Conservation (phyloP, 345 rosid species). For the Pistacia vera region DNA sequence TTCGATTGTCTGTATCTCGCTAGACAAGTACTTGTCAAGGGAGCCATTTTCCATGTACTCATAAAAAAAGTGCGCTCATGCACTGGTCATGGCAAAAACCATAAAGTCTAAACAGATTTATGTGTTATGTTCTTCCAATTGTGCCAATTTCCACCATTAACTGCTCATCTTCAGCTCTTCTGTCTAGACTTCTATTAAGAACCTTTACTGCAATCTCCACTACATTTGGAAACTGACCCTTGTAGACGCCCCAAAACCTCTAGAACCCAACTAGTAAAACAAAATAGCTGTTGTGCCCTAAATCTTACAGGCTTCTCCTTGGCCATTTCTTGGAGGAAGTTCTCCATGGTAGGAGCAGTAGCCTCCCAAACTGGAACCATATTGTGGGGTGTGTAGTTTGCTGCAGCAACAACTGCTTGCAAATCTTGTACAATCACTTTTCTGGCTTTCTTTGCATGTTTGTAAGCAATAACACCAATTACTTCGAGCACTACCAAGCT, state of each 20-base stretch:
- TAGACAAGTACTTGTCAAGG: background rate
- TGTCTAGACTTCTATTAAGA: background rate
- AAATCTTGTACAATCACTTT: background rate
- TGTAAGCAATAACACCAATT: background rate
- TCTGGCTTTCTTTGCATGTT: background rate
- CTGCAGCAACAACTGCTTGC: background rate
- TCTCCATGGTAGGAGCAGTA: constrained; percentile 15
- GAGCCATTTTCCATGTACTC: constrained; percentile 22
- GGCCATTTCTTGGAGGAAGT: constrained; percentile 14
- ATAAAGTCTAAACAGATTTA: constrained; percentile 17
- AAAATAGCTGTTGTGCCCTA: constrained; percentile 14
- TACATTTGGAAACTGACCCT: constrained; percentile 20
- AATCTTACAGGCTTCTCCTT: constrained; percentile 22
- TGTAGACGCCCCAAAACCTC: constrained; percentile 21
- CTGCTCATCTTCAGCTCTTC: constrained; percentile 5
- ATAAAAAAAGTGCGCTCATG: constrained; percentile 11
- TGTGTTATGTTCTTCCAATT: constrained; percentile 16
- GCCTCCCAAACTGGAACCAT: background rate
- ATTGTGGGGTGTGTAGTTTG: background rate
- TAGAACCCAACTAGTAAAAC: constrained; percentile 18
- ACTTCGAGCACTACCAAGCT: background rate
- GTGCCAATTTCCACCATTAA: constrained; percentile 25
- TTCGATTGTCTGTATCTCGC: too few species aligned
- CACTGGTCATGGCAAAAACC: constrained; percentile 19
- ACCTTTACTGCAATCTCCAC: constrained; percentile 16